A percentile compares a stretch with the other conserved stretches of the same genome.
These are phyloP conservation scores for Carex littledalei DNA, from an alignment of 176 grass and related monocot species.

Conservation along the genomic window DNA sequence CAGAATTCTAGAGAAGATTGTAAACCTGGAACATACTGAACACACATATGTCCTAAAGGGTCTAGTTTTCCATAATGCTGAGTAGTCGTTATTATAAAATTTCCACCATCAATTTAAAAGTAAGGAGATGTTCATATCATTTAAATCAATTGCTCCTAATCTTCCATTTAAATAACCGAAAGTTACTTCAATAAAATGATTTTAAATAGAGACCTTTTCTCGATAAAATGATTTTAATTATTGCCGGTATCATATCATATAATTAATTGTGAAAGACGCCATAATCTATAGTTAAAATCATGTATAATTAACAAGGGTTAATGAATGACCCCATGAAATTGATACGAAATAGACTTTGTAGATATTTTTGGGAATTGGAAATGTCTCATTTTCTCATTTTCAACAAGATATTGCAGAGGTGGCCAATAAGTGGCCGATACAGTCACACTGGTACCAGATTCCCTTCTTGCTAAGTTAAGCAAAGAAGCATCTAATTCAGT, in stretches of 20 bases:
- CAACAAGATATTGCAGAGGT: neutral
- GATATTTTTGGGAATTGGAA: neutral
- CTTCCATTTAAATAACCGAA: no score
- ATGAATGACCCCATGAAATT: neutral
- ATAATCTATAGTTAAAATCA: neutral
- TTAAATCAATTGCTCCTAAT: no score
- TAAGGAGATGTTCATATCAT: no score
- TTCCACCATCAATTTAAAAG: no score
- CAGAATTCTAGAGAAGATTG: no score
- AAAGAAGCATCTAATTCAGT: neutral
- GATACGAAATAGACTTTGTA: neutral
- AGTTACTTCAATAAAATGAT: neutral
- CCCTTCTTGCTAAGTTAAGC: neutral
- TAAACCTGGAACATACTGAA: no score
- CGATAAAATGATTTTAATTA: neutral
- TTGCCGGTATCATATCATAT: neutral
- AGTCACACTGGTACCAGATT: neutral
- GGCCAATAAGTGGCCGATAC: neutral
- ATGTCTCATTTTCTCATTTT: neutral
- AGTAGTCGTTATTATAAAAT: no score
- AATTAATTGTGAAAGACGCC: neutral
- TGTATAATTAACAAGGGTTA: neutral
- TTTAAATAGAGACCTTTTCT: neutral
- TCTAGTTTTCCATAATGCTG: no score
- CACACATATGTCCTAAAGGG: no score